phyloP scores from a whole-genome alignment of 805 yeast genomes.

The Kuraishia cidri region DNA sequence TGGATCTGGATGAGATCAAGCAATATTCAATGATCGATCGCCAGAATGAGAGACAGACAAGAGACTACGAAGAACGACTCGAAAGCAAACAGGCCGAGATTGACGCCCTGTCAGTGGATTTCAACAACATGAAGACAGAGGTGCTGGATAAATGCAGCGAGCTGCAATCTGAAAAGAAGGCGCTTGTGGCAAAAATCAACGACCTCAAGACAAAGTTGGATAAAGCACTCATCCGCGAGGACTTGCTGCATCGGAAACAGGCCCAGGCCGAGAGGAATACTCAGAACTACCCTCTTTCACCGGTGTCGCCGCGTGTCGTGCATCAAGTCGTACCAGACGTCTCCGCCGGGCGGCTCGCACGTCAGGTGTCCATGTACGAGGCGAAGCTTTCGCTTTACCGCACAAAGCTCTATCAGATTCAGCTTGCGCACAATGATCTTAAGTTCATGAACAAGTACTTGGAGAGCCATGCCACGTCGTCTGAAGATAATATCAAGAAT shows the following conservation, averaged over 20 bases:
- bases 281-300: slow-evolving; percentile 2
- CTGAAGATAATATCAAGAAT: slow-evolving; percentile 10
- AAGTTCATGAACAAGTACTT: slow-evolving; percentile 22
- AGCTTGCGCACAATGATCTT: slow-evolving; percentile 23
- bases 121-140: slow-evolving; percentile 5
- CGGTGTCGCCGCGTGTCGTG: slow-evolving; percentile 1
- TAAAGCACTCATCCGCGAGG: not conserved
- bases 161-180: not conserved
- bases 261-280: no score
- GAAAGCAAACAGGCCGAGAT: slow-evolving; percentile 4
- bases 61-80: slow-evolving; percentile 1
- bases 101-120: slow-evolving; percentile 5
- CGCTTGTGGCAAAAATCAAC: not conserved
- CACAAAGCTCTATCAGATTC: slow-evolving; percentile 36
- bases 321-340: no score
- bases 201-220: not conserved
- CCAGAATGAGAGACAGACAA: not conserved
- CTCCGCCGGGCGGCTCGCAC: not conserved
- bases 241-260: no score
- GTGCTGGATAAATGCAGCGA: slow-evolving; percentile 6
- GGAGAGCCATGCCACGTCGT: slow-evolving; percentile 15
- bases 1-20: slow-evolving; percentile 11
- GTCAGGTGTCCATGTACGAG: slow-evolving; percentile 14
- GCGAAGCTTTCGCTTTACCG: slow-evolving; percentile 35
- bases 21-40: not conserved